Evolutionary conservation across 2,329 filamentous ascomycete species (phyloP).

Genomic region (Ceratocystiopsis sp.): DNA sequence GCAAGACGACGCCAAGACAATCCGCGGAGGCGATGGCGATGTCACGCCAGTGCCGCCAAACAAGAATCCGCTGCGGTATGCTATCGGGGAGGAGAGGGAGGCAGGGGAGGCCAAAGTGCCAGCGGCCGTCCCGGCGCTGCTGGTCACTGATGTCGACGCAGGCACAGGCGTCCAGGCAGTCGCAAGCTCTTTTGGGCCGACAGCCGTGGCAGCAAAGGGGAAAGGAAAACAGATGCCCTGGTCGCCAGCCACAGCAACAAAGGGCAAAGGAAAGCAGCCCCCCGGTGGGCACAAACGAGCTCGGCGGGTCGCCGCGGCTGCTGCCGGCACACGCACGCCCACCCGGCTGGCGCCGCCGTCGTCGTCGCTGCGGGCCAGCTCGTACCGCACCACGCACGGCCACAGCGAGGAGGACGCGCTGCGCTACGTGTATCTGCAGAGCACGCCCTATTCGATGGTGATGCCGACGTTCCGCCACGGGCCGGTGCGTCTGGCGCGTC

Average conservation of each 20-base stretch:
- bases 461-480: slow-evolving; percentile 36
- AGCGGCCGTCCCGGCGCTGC: slow-evolving; percentile 25
- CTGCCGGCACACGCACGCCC: too few species aligned
- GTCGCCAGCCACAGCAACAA: too few species aligned
- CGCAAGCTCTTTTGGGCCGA: not conserved
- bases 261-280: not conserved
- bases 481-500: slow-evolving; percentile 32
- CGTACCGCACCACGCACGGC: slow-evolving; percentile 1
- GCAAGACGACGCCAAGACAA: too few species aligned
- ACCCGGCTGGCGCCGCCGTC: not conserved
- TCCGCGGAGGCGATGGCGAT: not conserved
- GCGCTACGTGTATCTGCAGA: slow-evolving; percentile 28
- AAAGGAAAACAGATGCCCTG: not conserved
- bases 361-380: not conserved
- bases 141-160: slow-evolving; percentile 10
- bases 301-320: too few species aligned
- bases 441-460: slow-evolving; percentile 31
- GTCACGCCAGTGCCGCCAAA: slow-evolving; percentile 15
- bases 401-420: not conserved
- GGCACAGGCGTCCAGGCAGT: not conserved
- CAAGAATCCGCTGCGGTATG: slow-evolving; percentile 13
- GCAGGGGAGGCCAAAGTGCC: too few species aligned
- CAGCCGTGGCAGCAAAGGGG: too few species aligned
- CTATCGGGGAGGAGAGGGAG: not conserved
- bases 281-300: too few species aligned